Evolutionary conservation across 164 flowering plant genomes (phyloP), one percentile per base, ranked within the genome.

Genomic region (Tetracentron sinense): DNA sequence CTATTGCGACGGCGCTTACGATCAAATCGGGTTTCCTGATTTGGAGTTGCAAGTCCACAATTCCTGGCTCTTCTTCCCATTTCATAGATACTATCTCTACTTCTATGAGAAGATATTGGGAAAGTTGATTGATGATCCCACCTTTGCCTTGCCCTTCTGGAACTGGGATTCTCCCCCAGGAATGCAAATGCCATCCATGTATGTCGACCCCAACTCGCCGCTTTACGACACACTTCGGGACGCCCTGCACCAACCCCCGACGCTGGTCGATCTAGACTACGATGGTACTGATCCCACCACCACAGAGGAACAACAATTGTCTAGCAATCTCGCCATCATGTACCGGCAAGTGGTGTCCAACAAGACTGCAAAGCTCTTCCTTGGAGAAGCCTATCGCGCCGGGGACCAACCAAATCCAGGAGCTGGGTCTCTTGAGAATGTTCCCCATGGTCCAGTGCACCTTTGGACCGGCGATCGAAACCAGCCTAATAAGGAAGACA

Each of bases 31-130:
- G 3, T 77, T 74, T 44, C 79, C 87, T 1, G 48, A 74, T 3
- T 59, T 82, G 4, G 82, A 84, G 1, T 52, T 85, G 6, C 83
- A 85, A 66, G 78, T 87, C n/a, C n/a, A n/a, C n/a, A n/a, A n/a
- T n/a, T n/a, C n/a, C n/a, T n/a, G n/a, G n/a, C n/a, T n/a, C n/a
- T 87, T 87, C 68, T 83, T 80, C 42, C 92, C 92, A 0, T 87
- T 71, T 59, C 92, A 82, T 83, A 30, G n/a, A n/a, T n/a, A n/a
- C n/a, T n/a, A n/a, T n/a, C n/a, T n/a, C n/a, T n/a, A n/a, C n/a
- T n/a, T n/a, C n/a, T n/a, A n/a, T n/a, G n/a, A n/a, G n/a, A n/a
- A n/a, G n/a, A n/a, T n/a, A n/a, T n/a, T n/a, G n/a, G 93, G 88
- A 0, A 85, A 77, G 14, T 50, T 87, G 22, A 79, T 87, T 7